Evolutionary conservation across 495 filamentous ascomycete genomes (phyloP), one percentile per base, ranked within the genome.

Genomic region (Xylaria grammica): DNA sequence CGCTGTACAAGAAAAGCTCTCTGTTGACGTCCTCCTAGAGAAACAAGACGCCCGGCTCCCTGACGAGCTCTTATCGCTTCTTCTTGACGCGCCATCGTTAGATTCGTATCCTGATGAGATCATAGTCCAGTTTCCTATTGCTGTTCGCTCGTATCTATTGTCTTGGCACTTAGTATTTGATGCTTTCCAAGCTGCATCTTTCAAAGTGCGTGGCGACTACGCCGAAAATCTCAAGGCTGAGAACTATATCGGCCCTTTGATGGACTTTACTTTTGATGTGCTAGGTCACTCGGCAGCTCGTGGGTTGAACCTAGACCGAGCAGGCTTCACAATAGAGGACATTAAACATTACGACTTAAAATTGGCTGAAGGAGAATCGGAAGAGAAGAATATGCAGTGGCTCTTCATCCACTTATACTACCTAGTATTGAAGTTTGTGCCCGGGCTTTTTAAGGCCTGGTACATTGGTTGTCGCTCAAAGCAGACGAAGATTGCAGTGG

Each of bases 121-220:
- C 0, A 72, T 82, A n/a, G 78, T 59, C 59, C 72, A 63, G 75
- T 96, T 77, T 78, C 88, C 71, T 58, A 78, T 65, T 55, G 84
- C 67, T 1, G 68, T 87, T 45, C 82, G 91, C 51, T 87, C 88
- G 5, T 99, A 97, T 72, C 82, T 98, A n/a, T 78, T 97, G 29
- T 90, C 93, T 44, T 98, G 95, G 95, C 86, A 92, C 61, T 78
- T 98, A 15, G 85, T 97, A 3, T 97, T 96, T 71, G 93, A 95
- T 68, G 90, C 93, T 63, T 95, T 95, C 72, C 79, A 83, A 52
- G 87, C 89, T 46, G 87, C 93, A 6, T 93, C 93, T 4, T 87
- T 89, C 72, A 89, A 91, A 69, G 87, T 97, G 10, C 89, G 90
- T 68, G 85, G 83, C 50, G 87, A 93, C 68, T 99, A 98, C 71